These are phyloP conservation scores for Globisporangium alternatum DNA, from an alignment of 352 stramenopile species.

Conservation along the genomic window DNA sequence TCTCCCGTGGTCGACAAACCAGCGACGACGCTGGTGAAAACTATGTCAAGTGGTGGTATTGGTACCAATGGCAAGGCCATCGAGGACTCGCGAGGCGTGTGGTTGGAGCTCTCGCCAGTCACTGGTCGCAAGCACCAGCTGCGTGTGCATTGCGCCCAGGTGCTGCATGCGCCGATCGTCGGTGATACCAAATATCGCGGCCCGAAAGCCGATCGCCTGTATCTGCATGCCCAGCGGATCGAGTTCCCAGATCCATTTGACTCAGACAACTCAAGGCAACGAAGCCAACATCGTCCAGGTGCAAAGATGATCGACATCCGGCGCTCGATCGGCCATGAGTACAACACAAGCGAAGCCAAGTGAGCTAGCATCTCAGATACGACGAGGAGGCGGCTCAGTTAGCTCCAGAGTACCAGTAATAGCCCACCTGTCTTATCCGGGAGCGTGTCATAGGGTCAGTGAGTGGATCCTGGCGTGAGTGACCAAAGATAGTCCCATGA, in stretches of 20 bases:
- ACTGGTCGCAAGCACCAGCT: slow-evolving; percentile 74
- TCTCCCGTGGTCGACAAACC: slow-evolving; percentile 42
- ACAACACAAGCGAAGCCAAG: not conserved
- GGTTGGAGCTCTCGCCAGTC: slow-evolving; percentile 50
- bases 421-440: not conserved
- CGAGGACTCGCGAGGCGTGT: slow-evolving; percentile 19
- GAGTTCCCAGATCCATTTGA: slow-evolving; percentile 47
- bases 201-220: slow-evolving; percentile 28
- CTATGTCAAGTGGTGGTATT: not conserved
- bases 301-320: slow-evolving; percentile 9
- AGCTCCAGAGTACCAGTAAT: not conserved
- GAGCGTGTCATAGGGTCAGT: not conserved
- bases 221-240: slow-evolving; percentile 52
- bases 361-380: not conserved
- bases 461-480: not conserved
- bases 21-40: slow-evolving; percentile 38
- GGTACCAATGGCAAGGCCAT: not conserved
- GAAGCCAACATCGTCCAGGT: not conserved
- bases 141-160: slow-evolving; percentile 51
- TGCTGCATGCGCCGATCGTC: slow-evolving; percentile 44
- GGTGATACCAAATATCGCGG: slow-evolving; percentile 48
- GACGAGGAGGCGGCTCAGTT: not conserved
- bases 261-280: not conserved
- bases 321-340: not conserved
- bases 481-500: not conserved